These are phyloP conservation scores for Tilletia setariae DNA, from an alignment of 1,284 basidiomycete species.

Conservation along the genomic window DNA sequence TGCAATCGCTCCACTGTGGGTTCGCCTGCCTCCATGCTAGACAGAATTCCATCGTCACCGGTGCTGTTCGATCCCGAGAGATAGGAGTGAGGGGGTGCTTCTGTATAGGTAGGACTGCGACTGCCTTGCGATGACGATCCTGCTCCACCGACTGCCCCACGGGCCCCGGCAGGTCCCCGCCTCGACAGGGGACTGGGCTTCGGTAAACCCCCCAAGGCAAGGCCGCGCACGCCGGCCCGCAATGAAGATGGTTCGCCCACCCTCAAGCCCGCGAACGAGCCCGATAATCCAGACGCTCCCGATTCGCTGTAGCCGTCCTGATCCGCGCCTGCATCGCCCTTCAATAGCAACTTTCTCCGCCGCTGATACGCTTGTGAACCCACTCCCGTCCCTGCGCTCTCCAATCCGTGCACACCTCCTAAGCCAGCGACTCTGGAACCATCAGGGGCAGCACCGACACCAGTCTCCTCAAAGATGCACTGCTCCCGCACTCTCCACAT, in stretches of 20 bases:
- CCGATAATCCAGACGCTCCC: constrained; percentile 17
- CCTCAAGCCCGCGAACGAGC: neutral
- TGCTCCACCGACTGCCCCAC: constrained; percentile 22
- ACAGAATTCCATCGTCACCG: constrained; percentile 21
- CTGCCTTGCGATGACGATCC: constrained; percentile 39
- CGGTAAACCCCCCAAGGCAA: no score
- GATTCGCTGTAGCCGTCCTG: no score
- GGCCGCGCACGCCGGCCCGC: constrained; percentile 2
- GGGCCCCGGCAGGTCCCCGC: constrained; percentile 15
- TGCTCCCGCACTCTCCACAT: constrained; percentile 94
- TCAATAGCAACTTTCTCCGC: no score
- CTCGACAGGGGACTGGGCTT: constrained; percentile 19
- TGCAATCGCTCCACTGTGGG: constrained; percentile 43
- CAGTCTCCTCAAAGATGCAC: constrained; percentile 88
- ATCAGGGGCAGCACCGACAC: constrained; percentile 67
- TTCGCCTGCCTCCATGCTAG: constrained; percentile 35
- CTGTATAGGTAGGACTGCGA: constrained; percentile 38
- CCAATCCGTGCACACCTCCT: neutral
- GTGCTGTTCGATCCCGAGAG: constrained; percentile 10
- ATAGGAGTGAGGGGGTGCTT: constrained; percentile 19
- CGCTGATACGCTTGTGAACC: no score
- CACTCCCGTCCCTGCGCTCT: neutral
- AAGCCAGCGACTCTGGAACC: constrained; percentile 24
- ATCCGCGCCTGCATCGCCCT: no score
- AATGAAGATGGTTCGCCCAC: neutral